A percentile compares a stretch with the other conserved stretches of the same genome.
phyloP scores from a whole-genome alignment of 495 filamentous ascomycete species.

The Thermochaetoides thermophila region DNA sequence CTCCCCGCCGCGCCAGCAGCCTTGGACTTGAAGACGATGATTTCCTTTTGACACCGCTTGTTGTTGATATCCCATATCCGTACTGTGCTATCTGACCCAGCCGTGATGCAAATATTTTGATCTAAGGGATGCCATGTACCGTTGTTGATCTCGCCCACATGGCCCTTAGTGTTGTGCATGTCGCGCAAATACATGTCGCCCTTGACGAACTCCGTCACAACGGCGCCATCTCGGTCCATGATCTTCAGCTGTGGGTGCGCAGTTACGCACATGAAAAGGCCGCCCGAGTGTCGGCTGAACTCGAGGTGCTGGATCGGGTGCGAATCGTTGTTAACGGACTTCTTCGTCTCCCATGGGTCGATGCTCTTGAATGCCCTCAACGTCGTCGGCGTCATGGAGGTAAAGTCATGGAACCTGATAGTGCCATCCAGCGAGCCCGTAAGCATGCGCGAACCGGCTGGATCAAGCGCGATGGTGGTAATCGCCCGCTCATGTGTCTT shows the following conservation, averaged over 20 bases:
- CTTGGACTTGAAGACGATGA: conserved; percentile 88
- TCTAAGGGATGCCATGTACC: conserved; percentile 83
- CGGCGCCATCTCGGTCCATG: conserved; percentile 74
- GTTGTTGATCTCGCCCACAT: conserved; percentile 75
- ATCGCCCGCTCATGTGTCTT: conserved; percentile 86
- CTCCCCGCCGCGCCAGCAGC: conserved; percentile 73
- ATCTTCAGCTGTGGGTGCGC: conserved; percentile 83
- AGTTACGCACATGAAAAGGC: conserved; percentile 70
- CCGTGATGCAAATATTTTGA: conserved; percentile 69
- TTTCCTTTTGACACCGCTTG: conserved; percentile 72
- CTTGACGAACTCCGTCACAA: conserved; percentile 75
- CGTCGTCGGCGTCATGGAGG: conserved; percentile 88
- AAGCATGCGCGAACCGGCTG: conserved; percentile 68
- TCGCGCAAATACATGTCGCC: conserved; percentile 97
- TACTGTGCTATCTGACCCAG: conserved; percentile 83
- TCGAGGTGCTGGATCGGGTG: conserved; percentile 74
- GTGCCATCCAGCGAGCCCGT: conserved; percentile 84
- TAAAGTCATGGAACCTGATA: conserved; percentile 86
- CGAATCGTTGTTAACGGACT: conserved; percentile 55
- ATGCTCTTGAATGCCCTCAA: conserved; percentile 84
- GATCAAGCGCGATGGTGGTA: conserved; percentile 70
- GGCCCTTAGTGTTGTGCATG: conserved; percentile 92
- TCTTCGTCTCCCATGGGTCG: conserved; percentile 67
- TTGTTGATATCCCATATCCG: conserved; percentile 94
- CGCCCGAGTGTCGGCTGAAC: conserved; percentile 73